phyloP scores from a whole-genome alignment of 2,329 filamentous ascomycete species.

The Xylariaceae sp. region DNA sequence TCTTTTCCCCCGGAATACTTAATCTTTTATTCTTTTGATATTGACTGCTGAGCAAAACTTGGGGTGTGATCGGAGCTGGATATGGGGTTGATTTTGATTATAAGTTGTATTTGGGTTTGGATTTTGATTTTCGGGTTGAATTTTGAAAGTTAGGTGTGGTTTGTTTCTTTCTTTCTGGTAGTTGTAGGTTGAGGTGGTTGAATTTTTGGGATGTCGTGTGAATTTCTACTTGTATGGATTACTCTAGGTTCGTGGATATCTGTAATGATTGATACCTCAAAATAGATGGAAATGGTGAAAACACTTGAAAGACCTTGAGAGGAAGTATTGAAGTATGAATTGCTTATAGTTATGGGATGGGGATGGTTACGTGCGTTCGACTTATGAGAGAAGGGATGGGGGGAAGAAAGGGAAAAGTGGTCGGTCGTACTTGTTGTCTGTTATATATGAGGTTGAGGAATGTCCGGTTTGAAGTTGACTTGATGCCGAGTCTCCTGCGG shows the following conservation, averaged over 20 bases:
- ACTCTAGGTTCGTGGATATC: constrained; percentile 19
- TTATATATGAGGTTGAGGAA: no score
- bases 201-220: constrained; percentile 14
- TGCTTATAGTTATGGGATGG: no score
- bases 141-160: no score
- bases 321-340: no score
- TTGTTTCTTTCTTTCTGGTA: neutral
- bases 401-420: no score
- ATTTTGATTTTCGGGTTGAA: constrained; percentile 7
- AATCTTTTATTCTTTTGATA: constrained; percentile 32
- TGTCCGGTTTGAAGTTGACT: no score
- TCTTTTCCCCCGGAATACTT: constrained; percentile 27
- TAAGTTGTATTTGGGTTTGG: constrained; percentile 7
- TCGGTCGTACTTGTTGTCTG: no score
- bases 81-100: constrained; percentile 17
- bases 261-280: constrained; percentile 33
- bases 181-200: neutral
- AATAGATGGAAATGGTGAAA: constrained; percentile 23
- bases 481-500: no score
- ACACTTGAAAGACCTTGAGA: no score
- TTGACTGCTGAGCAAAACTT: constrained; percentile 22
- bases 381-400: no score
- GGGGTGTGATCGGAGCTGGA: constrained; percentile 25
- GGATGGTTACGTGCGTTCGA: no score
- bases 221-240: constrained; percentile 19